Conservation (phyloP, 495 filamentous ascomycete genomes). For the Penicillium nucicola region DNA sequence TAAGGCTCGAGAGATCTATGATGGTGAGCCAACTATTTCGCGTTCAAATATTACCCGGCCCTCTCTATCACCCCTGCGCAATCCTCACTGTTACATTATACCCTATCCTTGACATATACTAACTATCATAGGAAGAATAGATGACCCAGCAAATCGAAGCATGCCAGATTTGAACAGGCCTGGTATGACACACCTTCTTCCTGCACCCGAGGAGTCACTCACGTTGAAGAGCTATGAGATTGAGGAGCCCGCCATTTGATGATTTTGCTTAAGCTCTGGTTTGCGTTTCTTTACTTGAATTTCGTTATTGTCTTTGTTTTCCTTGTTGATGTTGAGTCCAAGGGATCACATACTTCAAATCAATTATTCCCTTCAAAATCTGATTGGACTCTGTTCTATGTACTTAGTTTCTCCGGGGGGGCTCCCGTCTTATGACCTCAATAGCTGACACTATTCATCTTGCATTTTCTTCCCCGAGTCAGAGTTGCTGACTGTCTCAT, state of each 20-base stretch:
- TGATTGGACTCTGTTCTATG: neutral
- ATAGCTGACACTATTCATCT: constrained; percentile 20
- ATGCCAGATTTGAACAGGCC: constrained; percentile 20
- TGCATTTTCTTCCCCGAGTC: constrained; percentile 15
- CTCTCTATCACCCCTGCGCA: too few species aligned
- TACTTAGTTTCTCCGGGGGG: constrained; percentile 17
- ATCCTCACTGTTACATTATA: too few species aligned
- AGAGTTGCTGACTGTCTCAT: constrained; percentile 32
- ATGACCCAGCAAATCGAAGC: constrained; percentile 19
- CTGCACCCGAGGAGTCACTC: constrained; percentile 22
- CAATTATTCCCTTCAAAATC: neutral
- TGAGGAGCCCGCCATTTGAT: constrained; percentile 33
- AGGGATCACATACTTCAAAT: neutral
- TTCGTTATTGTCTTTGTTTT: neutral
- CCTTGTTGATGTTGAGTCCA: neutral
- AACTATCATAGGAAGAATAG: constrained; percentile 15
- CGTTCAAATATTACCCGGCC: too few species aligned
- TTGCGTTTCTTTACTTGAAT: neutral
- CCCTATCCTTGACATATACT: neutral
- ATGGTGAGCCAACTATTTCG: constrained; percentile 14
- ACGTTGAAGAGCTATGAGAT: constrained; percentile 39
- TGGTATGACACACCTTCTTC: constrained; percentile 34
- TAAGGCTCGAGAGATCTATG: constrained; percentile 37
- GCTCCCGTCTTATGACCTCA: constrained; percentile 20
- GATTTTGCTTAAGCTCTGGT: neutral